Percentiles rank a stretch among this genome's conserved stretches.
phyloP scores from a whole-genome alignment of 495 filamentous ascomycete species.

The Trichoderma orchidacearum region DNA sequence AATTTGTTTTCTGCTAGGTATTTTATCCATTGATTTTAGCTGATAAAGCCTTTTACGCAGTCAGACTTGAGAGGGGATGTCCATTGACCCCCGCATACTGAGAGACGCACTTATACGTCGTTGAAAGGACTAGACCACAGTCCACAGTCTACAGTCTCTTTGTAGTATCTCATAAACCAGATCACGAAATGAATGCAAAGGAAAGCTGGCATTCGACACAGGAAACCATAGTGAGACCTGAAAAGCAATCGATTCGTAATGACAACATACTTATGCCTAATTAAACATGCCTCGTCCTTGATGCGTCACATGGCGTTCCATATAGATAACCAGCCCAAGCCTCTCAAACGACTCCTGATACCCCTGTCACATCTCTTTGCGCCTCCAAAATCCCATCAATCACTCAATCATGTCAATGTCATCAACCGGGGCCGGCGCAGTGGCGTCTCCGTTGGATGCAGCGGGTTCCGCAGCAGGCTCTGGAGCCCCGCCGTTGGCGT shows the following conservation, averaged over 20 bases:
- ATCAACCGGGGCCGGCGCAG: conserved; percentile 3
- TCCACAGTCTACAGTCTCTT: too few relatives aligned
- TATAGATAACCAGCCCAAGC: background rate
- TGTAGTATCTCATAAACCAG: too few relatives aligned
- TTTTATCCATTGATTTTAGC: too few relatives aligned
- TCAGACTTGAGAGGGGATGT: too few relatives aligned
- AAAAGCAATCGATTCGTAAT: background rate
- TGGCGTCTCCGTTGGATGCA: background rate
- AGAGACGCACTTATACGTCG: too few relatives aligned
- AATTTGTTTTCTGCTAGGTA: too few relatives aligned
- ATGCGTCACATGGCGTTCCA: background rate
- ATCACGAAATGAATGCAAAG: background rate
- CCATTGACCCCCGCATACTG: too few relatives aligned
- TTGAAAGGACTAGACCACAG: too few relatives aligned
- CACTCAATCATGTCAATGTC: conserved; percentile 20
- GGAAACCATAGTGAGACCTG: background rate
- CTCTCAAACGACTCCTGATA: background rate
- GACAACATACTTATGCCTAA: background rate
- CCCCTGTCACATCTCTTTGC: background rate
- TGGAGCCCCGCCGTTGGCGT: background rate
- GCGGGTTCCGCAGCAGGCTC: conserved; percentile 5
- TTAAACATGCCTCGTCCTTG: background rate
- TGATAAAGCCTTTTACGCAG: too few relatives aligned
- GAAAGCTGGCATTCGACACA: background rate
- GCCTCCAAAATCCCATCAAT: background rate